phyloP scores from a whole-genome alignment of 371 early-diverging fungal genomes.

The Caulochytrium protostelioides region DNA sequence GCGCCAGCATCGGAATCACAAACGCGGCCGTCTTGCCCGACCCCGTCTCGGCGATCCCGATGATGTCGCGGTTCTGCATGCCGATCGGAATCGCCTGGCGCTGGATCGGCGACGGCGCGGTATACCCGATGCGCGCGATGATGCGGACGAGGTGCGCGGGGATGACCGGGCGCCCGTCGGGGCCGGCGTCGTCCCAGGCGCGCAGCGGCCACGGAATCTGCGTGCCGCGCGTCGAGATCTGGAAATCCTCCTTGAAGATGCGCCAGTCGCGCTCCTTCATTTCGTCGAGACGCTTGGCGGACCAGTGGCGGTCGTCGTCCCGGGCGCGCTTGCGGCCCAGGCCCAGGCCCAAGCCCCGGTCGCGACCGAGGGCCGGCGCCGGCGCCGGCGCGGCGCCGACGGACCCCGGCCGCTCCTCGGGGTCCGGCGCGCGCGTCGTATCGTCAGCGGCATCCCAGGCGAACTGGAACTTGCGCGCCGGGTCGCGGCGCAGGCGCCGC shows the following conservation, averaged over 20 bases:
- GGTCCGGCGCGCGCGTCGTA: too few species aligned
- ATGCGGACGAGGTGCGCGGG: slow-evolving; percentile 40
- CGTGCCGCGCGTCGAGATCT: slow-evolving; percentile 78
- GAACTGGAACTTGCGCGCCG: slow-evolving; percentile 81
- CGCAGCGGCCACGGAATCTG: slow-evolving; percentile 78
- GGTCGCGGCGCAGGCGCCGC: slow-evolving; percentile 56
- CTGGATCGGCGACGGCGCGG: slow-evolving; percentile 95
- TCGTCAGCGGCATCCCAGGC: slow-evolving; percentile 92
- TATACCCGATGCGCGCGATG: slow-evolving; percentile 61
- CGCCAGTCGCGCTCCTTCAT: slow-evolving; percentile 97
- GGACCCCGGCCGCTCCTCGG: background rate
- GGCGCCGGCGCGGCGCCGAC: background rate
- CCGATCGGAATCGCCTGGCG: slow-evolving; percentile 90
- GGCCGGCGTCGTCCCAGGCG: slow-evolving; percentile 62
- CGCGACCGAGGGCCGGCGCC: slow-evolving; percentile 1
- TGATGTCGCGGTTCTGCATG: slow-evolving; percentile 74
- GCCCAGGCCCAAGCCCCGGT: too few species aligned
- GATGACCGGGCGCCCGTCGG: too few species aligned
- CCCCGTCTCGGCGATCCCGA: slow-evolving; percentile 97
- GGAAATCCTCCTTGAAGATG: slow-evolving; percentile 93
- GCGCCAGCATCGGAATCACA: slow-evolving; percentile 83
- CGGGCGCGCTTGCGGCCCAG: too few species aligned
- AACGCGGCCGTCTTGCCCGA: slow-evolving; percentile 95
- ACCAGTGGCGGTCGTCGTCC: slow-evolving; percentile 80
- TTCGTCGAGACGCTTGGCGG: slow-evolving; percentile 66